Percentiles rank a stretch among this genome's conserved stretches.
Evolutionary conservation across 1,284 basidiomycete genomes (phyloP).

Genomic region (Wallemia hederae): DNA sequence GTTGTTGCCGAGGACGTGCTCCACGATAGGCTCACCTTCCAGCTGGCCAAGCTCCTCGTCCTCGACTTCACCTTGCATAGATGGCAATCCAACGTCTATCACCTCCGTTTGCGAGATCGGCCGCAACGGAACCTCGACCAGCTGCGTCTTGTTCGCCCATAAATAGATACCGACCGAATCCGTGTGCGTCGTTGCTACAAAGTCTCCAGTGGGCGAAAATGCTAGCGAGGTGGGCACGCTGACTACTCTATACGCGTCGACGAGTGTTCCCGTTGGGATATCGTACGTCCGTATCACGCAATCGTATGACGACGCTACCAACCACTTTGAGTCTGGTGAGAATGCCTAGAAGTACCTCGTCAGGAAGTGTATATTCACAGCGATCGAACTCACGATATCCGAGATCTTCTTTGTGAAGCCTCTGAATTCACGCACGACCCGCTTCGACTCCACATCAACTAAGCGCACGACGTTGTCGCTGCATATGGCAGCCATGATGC

Average conservation of each 20-base stretch:
- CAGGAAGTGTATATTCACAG: background rate
- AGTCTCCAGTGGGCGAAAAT: slow-evolving; percentile 85
- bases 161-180: slow-evolving; percentile 81
- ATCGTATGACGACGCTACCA: slow-evolving; percentile 64
- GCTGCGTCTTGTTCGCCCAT: slow-evolving; percentile 92
- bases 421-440: slow-evolving; percentile 56
- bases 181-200: slow-evolving; percentile 78
- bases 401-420: slow-evolving; percentile 53
- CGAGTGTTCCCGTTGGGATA: slow-evolving; percentile 64
- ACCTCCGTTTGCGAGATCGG: slow-evolving; percentile 47
- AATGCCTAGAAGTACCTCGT: slow-evolving; percentile 30
- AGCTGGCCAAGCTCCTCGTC: slow-evolving; percentile 26
- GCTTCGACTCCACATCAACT: slow-evolving; percentile 67
- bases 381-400: slow-evolving; percentile 32
- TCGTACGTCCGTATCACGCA: slow-evolving; percentile 85
- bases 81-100: slow-evolving; percentile 39
- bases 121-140: slow-evolving; percentile 52
- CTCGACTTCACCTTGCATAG: slow-evolving; percentile 47
- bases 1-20: background rate
- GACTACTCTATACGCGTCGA: slow-evolving; percentile 73
- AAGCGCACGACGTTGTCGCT: slow-evolving; percentile 61
- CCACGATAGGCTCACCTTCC: slow-evolving; percentile 2
- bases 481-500: slow-evolving; percentile 53
- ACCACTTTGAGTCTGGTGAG: slow-evolving; percentile 78
- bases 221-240: slow-evolving; percentile 67